These are phyloP conservation scores for Curvularia hawaiiensis DNA, from an alignment of 2,329 filamentous ascomycete genomes.

Conservation along the genomic window DNA sequence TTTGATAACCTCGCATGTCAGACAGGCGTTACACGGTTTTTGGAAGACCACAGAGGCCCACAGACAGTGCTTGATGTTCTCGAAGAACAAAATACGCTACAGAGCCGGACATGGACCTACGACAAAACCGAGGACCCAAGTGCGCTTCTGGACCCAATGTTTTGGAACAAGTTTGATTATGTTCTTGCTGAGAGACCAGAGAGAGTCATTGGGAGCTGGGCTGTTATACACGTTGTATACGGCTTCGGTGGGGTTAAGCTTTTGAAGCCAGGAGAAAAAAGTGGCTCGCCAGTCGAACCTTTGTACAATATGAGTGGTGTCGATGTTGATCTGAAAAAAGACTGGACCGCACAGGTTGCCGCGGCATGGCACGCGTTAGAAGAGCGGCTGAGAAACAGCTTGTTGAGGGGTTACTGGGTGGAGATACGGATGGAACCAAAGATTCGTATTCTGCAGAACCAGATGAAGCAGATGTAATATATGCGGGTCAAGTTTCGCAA, in stretches of 20 bases:
- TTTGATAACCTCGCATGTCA: slow-evolving; percentile 67
- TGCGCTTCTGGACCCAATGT: slow-evolving; percentile 54
- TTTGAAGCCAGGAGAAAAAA: slow-evolving; percentile 51
- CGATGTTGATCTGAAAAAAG: slow-evolving; percentile 17
- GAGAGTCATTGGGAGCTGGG: slow-evolving; percentile 58
- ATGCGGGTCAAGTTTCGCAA: no score
- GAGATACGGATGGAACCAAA: slow-evolving; percentile 60
- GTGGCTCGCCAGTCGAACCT: slow-evolving; percentile 22
- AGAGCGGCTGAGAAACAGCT: slow-evolving; percentile 38
- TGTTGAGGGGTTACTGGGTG: slow-evolving; percentile 60
- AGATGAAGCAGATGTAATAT: slow-evolving; percentile 15
- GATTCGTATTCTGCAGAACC: slow-evolving; percentile 56
- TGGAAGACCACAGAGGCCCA: slow-evolving; percentile 46
- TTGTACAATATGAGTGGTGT: slow-evolving; percentile 18
- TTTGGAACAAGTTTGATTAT: slow-evolving; percentile 66
- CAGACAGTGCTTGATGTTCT: slow-evolving; percentile 37
- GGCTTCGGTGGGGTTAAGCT: slow-evolving; percentile 58
- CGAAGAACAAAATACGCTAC: slow-evolving; percentile 23
- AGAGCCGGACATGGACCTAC: slow-evolving; percentile 56
- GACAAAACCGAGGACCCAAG: slow-evolving; percentile 64
- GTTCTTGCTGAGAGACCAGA: slow-evolving; percentile 59
- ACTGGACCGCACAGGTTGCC: slow-evolving; percentile 16
- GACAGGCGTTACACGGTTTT: slow-evolving; percentile 66
- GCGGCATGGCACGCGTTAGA: slow-evolving; percentile 20
- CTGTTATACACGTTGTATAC: slow-evolving; percentile 55